Evolutionary conservation across 305 asterid genomes (phyloP), one percentile per base, ranked within the genome.

Genomic region (Rubia tinctorum): DNA sequence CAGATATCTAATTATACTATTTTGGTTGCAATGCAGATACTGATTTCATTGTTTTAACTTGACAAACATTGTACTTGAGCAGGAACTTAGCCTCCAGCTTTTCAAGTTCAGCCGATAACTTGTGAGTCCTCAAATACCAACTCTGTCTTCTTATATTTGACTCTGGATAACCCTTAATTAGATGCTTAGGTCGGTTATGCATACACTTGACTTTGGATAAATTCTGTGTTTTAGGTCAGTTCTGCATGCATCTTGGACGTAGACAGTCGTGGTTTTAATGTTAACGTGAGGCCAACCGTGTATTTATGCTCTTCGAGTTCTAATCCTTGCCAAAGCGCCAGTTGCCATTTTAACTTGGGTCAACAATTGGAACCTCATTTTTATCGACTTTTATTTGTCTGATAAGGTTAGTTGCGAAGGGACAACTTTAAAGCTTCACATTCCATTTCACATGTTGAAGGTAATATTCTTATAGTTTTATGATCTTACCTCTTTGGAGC

Each of bases 241-340:
- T 92, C 64, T 72, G 96, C 98, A 0, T 66, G 88, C 82, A 92
- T 95, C 86, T 64, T 92, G 87, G 96, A 92, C 75, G 77, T 90
- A 43, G 99, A 95, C 84, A 95, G 97, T 77, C 87, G 92, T 77
- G 99, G 98, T 66, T 84, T 95, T 82, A 88, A 89, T 79, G 99
- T 88, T 76, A 92, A 95, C 98, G 99, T 92, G 76, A 78, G 71
- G 55, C 61, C 43, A 68, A 76, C 49, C 47, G 5, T 34, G 5
- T 34, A 34, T 34, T 34, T 27, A 27, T 34, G 39, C 39, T 34
- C 39, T 34, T 27, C 1, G 30, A 27, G 2, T 27, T 34, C 2
- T 34, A 34, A 34, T 34, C 39, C 39, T 34, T 49, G 0, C 56
- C 51, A 9, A 45, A 45, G 15, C 6, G 14, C 15, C 18, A 47